Conservation (phyloP, 106 monocot species). For the Phalaenopsis equestris region DNA sequence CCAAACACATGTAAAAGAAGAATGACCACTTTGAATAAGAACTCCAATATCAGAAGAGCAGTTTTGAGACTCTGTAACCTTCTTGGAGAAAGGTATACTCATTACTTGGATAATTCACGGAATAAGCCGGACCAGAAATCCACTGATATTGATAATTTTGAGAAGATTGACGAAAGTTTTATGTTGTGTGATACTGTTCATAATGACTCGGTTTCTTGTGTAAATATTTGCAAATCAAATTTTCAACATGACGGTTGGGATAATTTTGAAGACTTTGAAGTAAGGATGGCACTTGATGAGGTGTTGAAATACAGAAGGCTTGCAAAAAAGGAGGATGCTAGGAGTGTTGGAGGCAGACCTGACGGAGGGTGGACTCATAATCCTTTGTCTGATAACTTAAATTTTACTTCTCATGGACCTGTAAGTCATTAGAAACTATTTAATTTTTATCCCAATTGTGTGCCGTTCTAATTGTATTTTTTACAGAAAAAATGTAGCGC, state of each 20-base stretch:
- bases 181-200: slow-evolving; percentile 5
- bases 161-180: neutral
- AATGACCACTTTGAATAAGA: slow-evolving; percentile 46
- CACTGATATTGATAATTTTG: neutral
- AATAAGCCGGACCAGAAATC: slow-evolving; percentile 6
- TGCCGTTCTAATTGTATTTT: neutral
- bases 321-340: slow-evolving; percentile 33
- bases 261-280: slow-evolving; percentile 60
- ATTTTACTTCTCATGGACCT: slow-evolving; percentile 17
- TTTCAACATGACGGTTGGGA: slow-evolving; percentile 43
- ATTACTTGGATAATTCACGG: slow-evolving; percentile 16
- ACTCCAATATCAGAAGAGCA: slow-evolving; percentile 35
- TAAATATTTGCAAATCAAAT: slow-evolving; percentile 13
- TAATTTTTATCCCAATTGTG: neutral
- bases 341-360: slow-evolving; percentile 14
- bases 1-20: slow-evolving; percentile 55
- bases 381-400: slow-evolving; percentile 6
- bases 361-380: slow-evolving; percentile 25
- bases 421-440: slow-evolving; percentile 15
- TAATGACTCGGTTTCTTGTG: slow-evolving; percentile 4
- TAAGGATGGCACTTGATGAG: slow-evolving; percentile 71
- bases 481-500: slow-evolving; percentile 15
- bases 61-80: slow-evolving; percentile 66
- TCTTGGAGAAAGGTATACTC: slow-evolving; percentile 49
- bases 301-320: slow-evolving; percentile 52